These are phyloP conservation scores for Persicaria tinctoria DNA, from an alignment of 148 eudicot species.

Conservation along the genomic window DNA sequence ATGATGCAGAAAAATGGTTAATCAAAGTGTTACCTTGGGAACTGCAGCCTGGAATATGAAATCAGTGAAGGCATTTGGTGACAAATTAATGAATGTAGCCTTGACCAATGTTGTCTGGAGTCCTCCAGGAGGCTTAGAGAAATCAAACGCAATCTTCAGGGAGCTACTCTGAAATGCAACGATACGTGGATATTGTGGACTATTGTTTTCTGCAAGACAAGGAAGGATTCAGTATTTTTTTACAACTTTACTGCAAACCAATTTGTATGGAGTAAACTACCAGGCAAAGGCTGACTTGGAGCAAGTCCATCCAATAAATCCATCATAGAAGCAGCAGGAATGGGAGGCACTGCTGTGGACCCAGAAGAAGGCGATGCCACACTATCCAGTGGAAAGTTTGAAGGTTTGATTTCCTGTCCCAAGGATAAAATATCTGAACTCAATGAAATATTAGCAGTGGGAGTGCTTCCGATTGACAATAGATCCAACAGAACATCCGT, in stretches of 20 bases:
- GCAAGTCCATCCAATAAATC: constrained; percentile 80
- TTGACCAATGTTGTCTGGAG: constrained; percentile 60
- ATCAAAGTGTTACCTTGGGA: constrained; percentile 55
- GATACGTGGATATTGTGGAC: constrained; percentile 57
- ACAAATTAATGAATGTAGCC: constrained; percentile 65
- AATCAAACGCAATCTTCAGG: constrained; percentile 61
- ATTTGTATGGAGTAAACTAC: constrained; percentile 18
- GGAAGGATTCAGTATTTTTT: constrained; percentile 15
- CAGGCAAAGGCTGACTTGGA: constrained; percentile 31
- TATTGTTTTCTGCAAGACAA: constrained; percentile 52
- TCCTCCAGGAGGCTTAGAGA: constrained; percentile 63
- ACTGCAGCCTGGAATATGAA: constrained; percentile 97
- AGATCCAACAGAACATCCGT: constrained; percentile 82
- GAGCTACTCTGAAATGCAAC: constrained; percentile 86
- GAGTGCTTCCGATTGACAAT: constrained; percentile 72
- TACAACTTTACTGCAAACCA: neutral
- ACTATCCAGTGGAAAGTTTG: constrained; percentile 31
- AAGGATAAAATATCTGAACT: constrained; percentile 50
- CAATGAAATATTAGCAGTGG: constrained; percentile 45
- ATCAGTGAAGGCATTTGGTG: constrained; percentile 50
- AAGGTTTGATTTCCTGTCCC: constrained; percentile 39
- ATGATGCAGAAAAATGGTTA: neutral
- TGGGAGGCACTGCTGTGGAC: constrained; percentile 37
- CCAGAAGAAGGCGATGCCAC: constrained; percentile 45
- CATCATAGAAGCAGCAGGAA: constrained; percentile 47